Percentiles rank a stretch among this genome's conserved stretches.
These are phyloP conservation scores for Echria macrotheca DNA, from an alignment of 495 filamentous ascomycete genomes.

Conservation along the genomic window DNA sequence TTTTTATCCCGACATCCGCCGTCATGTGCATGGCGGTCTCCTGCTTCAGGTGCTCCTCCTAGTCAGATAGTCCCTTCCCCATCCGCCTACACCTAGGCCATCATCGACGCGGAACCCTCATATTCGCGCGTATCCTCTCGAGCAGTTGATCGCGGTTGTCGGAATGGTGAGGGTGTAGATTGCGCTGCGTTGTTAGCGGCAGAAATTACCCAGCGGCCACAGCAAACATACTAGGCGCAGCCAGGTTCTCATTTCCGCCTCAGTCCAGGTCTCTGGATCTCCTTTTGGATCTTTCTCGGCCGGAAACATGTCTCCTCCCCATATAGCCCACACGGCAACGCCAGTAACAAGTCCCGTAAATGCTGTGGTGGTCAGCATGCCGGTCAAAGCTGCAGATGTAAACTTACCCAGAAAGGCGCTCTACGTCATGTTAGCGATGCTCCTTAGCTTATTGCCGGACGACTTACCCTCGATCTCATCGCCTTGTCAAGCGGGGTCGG, in stretches of 20 bases:
- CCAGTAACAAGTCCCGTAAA: conserved; percentile 82
- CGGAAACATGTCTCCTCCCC: conserved; percentile 77
- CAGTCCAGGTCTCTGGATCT: conserved; percentile 69
- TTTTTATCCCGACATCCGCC: too few species aligned
- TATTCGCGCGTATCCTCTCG: conserved; percentile 73
- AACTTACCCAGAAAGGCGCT: conserved; percentile 52
- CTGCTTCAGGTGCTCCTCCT: too few species aligned
- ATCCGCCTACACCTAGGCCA: too few species aligned
- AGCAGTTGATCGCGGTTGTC: conserved; percentile 72
- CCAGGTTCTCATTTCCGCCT: conserved; percentile 68
- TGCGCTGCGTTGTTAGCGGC: too few species aligned
- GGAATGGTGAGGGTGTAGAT: conserved; percentile 58
- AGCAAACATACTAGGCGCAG: conserved; percentile 60
- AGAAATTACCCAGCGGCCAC: too few species aligned
- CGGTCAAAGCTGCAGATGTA: neutral
- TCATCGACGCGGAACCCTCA: conserved; percentile 47
- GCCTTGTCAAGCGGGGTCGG: conserved; percentile 73
- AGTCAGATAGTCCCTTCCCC: too few species aligned
- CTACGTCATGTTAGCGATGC: conserved; percentile 27
- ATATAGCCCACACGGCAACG: conserved; percentile 76
- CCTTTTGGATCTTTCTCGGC: conserved; percentile 67
- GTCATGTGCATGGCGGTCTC: too few species aligned
- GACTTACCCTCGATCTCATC: conserved; percentile 70
- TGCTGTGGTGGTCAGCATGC: conserved; percentile 36
- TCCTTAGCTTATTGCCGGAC: too few species aligned